Evolutionary conservation across 2,329 filamentous ascomycete species (phyloP).

Genomic region (Colletotrichum chlorophyti): DNA sequence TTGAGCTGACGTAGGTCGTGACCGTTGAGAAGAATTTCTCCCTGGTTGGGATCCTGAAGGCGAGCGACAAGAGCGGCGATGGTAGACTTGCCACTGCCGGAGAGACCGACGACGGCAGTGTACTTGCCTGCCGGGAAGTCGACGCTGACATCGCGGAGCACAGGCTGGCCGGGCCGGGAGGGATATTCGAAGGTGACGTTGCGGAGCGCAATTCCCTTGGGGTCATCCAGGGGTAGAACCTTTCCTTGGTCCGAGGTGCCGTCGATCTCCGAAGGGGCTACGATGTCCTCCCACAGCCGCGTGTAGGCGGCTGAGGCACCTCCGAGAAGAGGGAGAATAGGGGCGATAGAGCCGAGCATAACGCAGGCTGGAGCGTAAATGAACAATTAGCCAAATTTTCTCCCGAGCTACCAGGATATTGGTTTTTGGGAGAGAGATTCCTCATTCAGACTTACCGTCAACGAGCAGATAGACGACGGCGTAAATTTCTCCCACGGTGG

Average conservation of each 20-base stretch:
- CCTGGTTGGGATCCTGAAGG: conserved; percentile 52
- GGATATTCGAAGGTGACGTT: conserved; percentile 46
- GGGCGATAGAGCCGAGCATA: conserved; percentile 64
- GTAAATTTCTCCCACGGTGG: conserved; percentile 54
- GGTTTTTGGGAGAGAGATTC: too few species aligned
- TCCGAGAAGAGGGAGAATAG: conserved; percentile 63
- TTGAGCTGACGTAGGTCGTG: conserved; percentile 44
- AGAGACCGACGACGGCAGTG: conserved; percentile 58
- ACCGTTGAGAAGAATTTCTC: conserved; percentile 45
- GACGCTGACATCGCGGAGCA: conserved; percentile 43
- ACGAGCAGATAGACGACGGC: conserved; percentile 63
- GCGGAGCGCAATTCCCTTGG: conserved; percentile 49
- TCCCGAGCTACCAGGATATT: too few species aligned
- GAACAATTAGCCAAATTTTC: conserved; percentile 9
- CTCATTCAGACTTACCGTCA: conserved; percentile 52
- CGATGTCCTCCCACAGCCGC: conserved; percentile 60
- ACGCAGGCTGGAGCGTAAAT: conserved; percentile 50
- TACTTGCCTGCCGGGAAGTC: conserved; percentile 43
- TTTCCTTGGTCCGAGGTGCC: conserved; percentile 35
- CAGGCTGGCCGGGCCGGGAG: conserved; percentile 40
- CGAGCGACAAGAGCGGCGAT: conserved; percentile 46
- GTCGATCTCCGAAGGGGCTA: conserved; percentile 52
- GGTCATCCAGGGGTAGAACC: conserved; percentile 54
- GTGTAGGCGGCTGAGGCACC: conserved; percentile 60
- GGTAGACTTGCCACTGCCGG: conserved; percentile 57